These are phyloP conservation scores for Chlorella variabilis DNA, from an alignment of 163 green algal genomes.

Conservation along the genomic window DNA sequence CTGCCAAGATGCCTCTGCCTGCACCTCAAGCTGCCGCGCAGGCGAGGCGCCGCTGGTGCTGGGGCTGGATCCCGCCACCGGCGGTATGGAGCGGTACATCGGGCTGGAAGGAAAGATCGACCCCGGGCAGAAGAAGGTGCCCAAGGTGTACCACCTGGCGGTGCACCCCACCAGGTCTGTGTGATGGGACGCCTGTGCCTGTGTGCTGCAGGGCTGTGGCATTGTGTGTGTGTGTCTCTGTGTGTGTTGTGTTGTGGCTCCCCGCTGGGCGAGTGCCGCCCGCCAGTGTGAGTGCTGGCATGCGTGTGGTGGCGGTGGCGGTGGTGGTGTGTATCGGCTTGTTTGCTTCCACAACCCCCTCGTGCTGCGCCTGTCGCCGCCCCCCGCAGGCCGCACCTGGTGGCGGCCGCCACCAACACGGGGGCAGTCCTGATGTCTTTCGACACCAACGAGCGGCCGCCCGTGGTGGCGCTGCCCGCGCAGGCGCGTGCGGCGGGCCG, in stretches of 20 bases:
- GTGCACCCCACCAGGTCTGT: conserved; percentile 55
- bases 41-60: conserved; percentile 40
- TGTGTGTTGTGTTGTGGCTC: too few relatives aligned
- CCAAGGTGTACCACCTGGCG: conserved; percentile 70
- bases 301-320: too few relatives aligned
- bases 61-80: conserved; percentile 40
- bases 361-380: not conserved
- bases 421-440: conserved; percentile 64
- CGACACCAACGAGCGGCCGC: conserved; percentile 51
- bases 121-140: conserved; percentile 63
- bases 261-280: too few relatives aligned
- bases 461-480: conserved; percentile 56
- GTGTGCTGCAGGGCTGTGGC: not conserved
- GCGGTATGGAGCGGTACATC: not conserved
- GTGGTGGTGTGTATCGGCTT: too few relatives aligned
- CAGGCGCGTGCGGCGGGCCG: conserved; percentile 8
- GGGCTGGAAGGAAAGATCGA: conserved; percentile 42
- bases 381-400: conserved; percentile 50
- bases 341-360: too few relatives aligned
- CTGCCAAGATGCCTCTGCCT: not conserved
- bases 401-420: conserved; percentile 66
- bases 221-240: too few relatives aligned
- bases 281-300: too few relatives aligned
- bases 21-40: not conserved
- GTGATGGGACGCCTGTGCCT: too few relatives aligned